Evolutionary conservation across 2,329 filamentous ascomycete genomes (phyloP), one percentile per base, ranked within the genome.

Genomic region (Drechmeria coniospora): DNA sequence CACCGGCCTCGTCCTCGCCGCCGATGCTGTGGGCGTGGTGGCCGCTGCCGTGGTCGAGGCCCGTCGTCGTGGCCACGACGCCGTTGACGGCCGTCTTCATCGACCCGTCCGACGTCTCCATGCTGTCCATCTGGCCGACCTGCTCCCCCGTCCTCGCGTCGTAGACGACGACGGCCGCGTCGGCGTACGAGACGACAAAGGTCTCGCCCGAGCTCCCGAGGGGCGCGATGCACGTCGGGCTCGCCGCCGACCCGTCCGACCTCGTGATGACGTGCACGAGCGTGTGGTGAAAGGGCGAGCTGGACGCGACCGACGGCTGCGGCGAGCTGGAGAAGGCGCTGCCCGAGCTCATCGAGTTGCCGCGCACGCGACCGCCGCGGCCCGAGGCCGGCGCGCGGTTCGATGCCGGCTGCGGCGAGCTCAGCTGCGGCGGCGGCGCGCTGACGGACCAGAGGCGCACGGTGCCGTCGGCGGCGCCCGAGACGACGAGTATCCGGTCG

Each of bases 381-480:
- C 61, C 63, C 2, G 58, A 49, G 31, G 57, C n/a, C n/a, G n/a
- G 53, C 28, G 80, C 68, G 41, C 81, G 65, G 28, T 56, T 55
- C 15, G 59, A 53, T 15, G 74, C 76, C 8, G 77, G 74, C 41
- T 84, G 79, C 7, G 83, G 83, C 8, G 83, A 87, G 18, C 77
- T 77, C 28, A 84, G 57, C 43, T 92, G 83, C 7, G 87, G 87
- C 7, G 87, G 87, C 15, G 90, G 87, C 19, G 84, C 74, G 45
- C 82, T 93, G 34, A 95, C 79, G 13, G 86, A 82, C 90, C 90
- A 98, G 13, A 98, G 71, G 40, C 92, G 81, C 32, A 95, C 78
- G 4, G 75, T 80, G 8, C 87, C 87, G 47, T 98, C 90, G 6
- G 90, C 84, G 6, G 79, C 80, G 23, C 90, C 90, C 5, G 86